phyloP scores from a whole-genome alignment of 2,329 filamentous ascomycete species.

The Botrytis elliptica region DNA sequence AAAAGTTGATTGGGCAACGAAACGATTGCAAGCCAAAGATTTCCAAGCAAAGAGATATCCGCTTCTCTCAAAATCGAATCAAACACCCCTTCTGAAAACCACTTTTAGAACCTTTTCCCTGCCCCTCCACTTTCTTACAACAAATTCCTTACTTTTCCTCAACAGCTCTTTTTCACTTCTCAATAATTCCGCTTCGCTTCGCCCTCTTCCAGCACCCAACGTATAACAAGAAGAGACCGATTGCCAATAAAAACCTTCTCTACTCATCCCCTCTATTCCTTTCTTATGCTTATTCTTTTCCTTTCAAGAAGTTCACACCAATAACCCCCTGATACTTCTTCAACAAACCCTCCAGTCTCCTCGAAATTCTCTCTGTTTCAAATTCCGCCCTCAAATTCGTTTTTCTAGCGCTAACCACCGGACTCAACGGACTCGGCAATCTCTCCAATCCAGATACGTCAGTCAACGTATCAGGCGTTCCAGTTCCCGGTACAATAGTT shows the following conservation, averaged over 20 bases:
- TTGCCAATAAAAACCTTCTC: conserved; percentile 18
- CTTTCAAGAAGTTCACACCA: neutral
- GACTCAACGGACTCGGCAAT: neutral
- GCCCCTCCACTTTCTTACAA: neutral
- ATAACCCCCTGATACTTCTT: conserved; percentile 10
- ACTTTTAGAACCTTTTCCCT: neutral
- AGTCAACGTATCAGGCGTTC: neutral
- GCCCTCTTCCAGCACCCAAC: neutral
- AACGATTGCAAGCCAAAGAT: neutral
- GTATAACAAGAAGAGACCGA: conserved; percentile 14
- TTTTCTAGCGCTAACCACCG: neutral
- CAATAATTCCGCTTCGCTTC: conserved; percentile 5
- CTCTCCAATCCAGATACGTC: neutral
- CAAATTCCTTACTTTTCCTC: conserved; percentile 12
- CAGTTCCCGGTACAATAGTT: conserved; percentile 4
- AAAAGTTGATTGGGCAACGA: neutral
- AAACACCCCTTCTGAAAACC: neutral
- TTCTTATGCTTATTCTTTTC: neutral
- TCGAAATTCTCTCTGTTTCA: neutral
- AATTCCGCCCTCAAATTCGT: neutral
- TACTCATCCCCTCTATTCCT: neutral
- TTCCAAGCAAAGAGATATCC: neutral
- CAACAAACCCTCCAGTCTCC: neutral
- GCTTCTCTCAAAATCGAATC: neutral
- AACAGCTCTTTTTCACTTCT: conserved; percentile 6